Evolutionary conservation across 2,329 filamentous ascomycete genomes (phyloP).

Genomic region (Arthroderma uncinatum): DNA sequence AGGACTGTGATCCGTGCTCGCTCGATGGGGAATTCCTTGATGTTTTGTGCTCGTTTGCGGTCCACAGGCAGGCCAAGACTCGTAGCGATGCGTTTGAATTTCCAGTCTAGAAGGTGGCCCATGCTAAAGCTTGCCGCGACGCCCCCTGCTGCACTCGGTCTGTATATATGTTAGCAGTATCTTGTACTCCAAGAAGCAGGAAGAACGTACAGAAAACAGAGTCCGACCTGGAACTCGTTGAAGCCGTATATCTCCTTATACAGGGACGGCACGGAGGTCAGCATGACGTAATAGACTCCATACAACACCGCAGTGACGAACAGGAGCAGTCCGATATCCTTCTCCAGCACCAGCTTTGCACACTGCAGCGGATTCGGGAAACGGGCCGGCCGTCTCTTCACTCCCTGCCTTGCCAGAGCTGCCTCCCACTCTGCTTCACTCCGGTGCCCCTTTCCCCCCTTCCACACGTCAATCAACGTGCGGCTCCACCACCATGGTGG

Average conservation of each 20-base stretch:
- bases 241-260: conserved; percentile 39
- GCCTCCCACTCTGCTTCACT: conserved; percentile 4
- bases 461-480: conserved; percentile 16
- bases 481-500: conserved; percentile 16
- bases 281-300: conserved; percentile 39
- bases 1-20: conserved; percentile 26
- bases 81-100: conserved; percentile 57
- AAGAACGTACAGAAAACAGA: conserved; percentile 23
- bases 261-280: conserved; percentile 37
- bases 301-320: conserved; percentile 35
- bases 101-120: conserved; percentile 56
- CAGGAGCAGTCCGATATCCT: conserved; percentile 29
- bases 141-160: conserved; percentile 16
- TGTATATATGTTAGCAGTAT: neutral
- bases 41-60: conserved; percentile 43
- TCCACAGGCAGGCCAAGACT: conserved; percentile 51
- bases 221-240: conserved; percentile 37
- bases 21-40: conserved; percentile 44
- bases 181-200: neutral
- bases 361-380: conserved; percentile 31
- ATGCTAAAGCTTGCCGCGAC: conserved; percentile 17
- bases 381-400: conserved; percentile 13
- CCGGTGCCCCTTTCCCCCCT: conserved; percentile 1
- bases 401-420: neutral
- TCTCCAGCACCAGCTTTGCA: conserved; percentile 27